Conservation (phyloP, 345 rosid species). For the Pugionium cornutum region DNA sequence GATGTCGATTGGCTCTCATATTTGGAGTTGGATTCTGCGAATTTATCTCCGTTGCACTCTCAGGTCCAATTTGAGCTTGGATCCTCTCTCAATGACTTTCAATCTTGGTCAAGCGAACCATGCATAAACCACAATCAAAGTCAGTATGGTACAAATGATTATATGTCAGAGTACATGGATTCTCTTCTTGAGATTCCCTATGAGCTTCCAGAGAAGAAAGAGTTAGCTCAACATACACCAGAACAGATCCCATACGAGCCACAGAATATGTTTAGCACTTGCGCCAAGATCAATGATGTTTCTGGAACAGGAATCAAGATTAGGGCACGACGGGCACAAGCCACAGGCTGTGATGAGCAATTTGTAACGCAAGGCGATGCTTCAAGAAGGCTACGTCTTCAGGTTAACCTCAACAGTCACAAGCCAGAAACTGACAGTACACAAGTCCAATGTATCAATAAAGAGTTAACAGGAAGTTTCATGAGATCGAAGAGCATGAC, state of each 20-base stretch:
- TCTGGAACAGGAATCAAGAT: slow-evolving; percentile 51
- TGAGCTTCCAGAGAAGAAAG: slow-evolving; percentile 35
- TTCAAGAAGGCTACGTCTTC: slow-evolving; percentile 58
- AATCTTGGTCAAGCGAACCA: slow-evolving; percentile 23
- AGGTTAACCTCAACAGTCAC: slow-evolving; percentile 41
- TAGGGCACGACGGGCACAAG: slow-evolving; percentile 46
- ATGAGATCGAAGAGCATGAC: slow-evolving; percentile 28
- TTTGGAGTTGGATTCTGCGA: slow-evolving; percentile 36
- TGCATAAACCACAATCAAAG: slow-evolving; percentile 23
- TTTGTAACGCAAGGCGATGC: slow-evolving; percentile 56
- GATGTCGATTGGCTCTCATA: slow-evolving; percentile 39
- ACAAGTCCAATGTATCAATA: slow-evolving; percentile 22
- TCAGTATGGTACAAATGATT: slow-evolving; percentile 37
- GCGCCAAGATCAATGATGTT: slow-evolving; percentile 24
- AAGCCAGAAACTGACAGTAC: slow-evolving; percentile 24
- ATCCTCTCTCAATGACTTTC: slow-evolving; percentile 35
- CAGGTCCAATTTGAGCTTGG: slow-evolving; percentile 46
- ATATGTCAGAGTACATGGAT: slow-evolving; percentile 43
- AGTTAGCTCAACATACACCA: not conserved
- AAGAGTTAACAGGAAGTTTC: slow-evolving; percentile 47
- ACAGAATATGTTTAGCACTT: slow-evolving; percentile 16
- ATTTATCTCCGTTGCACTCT: slow-evolving; percentile 50
- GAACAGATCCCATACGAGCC: slow-evolving; percentile 20
- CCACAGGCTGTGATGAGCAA: slow-evolving; percentile 9
- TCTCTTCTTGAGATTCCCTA: slow-evolving; percentile 43